Evolutionary conservation across 495 filamentous ascomycete genomes (phyloP), one percentile per base, ranked within the genome.

Genomic region (Penicillium crystallinum): DNA sequence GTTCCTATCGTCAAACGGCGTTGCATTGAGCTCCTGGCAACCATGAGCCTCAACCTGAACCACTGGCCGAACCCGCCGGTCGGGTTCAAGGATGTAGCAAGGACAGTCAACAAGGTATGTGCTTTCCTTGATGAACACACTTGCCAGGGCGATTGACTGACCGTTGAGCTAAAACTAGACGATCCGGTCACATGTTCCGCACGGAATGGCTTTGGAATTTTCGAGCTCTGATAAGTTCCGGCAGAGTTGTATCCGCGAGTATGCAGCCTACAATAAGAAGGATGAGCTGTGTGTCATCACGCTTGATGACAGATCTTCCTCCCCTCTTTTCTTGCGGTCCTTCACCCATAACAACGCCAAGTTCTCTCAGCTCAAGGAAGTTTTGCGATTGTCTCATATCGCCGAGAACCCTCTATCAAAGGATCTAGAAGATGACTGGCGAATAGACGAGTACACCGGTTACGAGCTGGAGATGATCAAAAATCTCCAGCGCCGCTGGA

Each of bases 401-500:
- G 44, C 40, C 21, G 37, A 30, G 8, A 45, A 35, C 14, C 41
- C 19, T 6, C 3, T 9, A 4, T 25, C 33, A 1, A 18, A 11
- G 31, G 15, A 19, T n/a, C 6, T 31, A 11, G 40, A 1, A 40
- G 48, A 49, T 8, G 15, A 29, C 1, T 30, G 15, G 17, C 12
- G 25, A n/a, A 11, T 34, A 4, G 46, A 49, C 3, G 55, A 58
- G 17, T 49, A 54, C 29, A 41, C 27, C 9, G 14, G 40, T 6
- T 31, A 49, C 11, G 46, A 58, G 23, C 35, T 54, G 3, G 35
- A 54, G 2, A 35, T 34, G n/a, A 42, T 58, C 31, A 29, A n/a
- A 0, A 49, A 39, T n/a, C 44, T 58, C 18, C 55, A 58, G 23
- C 14, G 45, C 2, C 46, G 50, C 15, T 58, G 55, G 55, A 36